Conservation (phyloP, 179 eudicot genomes). For the Beta macrorhiza region DNA sequence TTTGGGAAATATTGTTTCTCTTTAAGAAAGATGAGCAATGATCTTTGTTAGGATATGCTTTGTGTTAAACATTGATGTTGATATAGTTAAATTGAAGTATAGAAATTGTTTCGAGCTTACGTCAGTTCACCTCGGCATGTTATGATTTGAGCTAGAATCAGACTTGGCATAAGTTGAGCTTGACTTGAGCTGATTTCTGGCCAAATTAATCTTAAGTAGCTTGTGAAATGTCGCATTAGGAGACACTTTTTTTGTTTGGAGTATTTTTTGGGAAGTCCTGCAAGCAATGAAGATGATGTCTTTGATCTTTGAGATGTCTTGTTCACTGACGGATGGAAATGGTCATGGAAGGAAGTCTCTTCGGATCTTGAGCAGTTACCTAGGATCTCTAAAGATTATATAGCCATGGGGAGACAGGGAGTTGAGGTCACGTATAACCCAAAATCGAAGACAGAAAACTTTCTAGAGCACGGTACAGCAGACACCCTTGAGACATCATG, state of each 20-base stretch:
- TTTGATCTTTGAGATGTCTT: not conserved
- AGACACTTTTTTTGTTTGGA: not conserved
- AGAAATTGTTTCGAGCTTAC: not conserved
- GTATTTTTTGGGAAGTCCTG: not conserved
- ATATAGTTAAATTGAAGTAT: too few relatives aligned
- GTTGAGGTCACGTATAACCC: not conserved
- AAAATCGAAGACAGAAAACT: not conserved
- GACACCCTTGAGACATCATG: not conserved
- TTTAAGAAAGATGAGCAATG: too few relatives aligned
- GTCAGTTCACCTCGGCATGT: not conserved
- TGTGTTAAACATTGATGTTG: too few relatives aligned
- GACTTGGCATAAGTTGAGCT: not conserved
- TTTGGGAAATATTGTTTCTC: too few relatives aligned
- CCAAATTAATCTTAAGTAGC: not conserved
- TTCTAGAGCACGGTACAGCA: not conserved
- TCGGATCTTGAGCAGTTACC: not conserved
- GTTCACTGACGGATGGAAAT: not conserved
- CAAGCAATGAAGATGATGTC: not conserved
- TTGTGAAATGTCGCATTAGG: not conserved
- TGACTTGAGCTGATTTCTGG: not conserved
- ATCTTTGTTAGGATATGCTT: too few relatives aligned
- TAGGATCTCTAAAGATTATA: not conserved
- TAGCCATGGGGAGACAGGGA: not conserved
- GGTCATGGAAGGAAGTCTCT: not conserved
- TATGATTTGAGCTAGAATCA: not conserved